phyloP scores from a whole-genome alignment of 1,139 yeast genomes.

The Kurtzmaniella quercitrusa region DNA sequence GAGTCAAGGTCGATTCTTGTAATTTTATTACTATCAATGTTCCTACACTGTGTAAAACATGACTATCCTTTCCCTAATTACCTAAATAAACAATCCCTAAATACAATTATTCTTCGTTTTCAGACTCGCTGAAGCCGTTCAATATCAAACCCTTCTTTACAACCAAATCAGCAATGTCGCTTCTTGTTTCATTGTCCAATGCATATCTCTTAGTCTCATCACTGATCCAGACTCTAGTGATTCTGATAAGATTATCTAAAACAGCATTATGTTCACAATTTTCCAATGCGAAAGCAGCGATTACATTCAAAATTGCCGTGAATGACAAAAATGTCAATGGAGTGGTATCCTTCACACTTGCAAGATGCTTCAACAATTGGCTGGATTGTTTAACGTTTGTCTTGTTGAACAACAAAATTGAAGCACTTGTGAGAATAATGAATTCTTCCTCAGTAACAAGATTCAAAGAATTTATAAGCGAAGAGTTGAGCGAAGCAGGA shows the following conservation, averaged over 20 bases:
- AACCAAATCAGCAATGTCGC: conserved; percentile 27
- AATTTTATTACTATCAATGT: too few relatives aligned
- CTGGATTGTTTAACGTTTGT: conserved; percentile 15
- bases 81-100: not conserved
- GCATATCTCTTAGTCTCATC: conserved; percentile 17
- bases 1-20: too few relatives aligned
- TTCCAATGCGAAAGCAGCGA: conserved; percentile 19
- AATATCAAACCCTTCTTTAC: conserved; percentile 32
- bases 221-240: conserved; percentile 31
- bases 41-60: not conserved
- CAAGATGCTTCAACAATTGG: conserved; percentile 25
- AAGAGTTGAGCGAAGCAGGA: conserved; percentile 13
- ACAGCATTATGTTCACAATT: conserved; percentile 14
- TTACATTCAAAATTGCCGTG: conserved; percentile 27
- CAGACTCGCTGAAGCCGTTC: conserved; percentile 20
- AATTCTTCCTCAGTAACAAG: conserved; percentile 34
- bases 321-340: conserved; percentile 29
- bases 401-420: conserved; percentile 23
- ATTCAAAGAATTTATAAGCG: conserved; percentile 29
- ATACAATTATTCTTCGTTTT: conserved; percentile 1
- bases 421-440: conserved; percentile 26
- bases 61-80: not conserved
- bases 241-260: conserved; percentile 28
- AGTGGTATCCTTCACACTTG: conserved; percentile 11
- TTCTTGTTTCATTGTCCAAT: conserved; percentile 22